A percentile compares a stretch with the other conserved stretches of the same genome.
phyloP scores from a whole-genome alignment of 176 grass and related monocot genomes.

The Oryza meyeriana region DNA sequence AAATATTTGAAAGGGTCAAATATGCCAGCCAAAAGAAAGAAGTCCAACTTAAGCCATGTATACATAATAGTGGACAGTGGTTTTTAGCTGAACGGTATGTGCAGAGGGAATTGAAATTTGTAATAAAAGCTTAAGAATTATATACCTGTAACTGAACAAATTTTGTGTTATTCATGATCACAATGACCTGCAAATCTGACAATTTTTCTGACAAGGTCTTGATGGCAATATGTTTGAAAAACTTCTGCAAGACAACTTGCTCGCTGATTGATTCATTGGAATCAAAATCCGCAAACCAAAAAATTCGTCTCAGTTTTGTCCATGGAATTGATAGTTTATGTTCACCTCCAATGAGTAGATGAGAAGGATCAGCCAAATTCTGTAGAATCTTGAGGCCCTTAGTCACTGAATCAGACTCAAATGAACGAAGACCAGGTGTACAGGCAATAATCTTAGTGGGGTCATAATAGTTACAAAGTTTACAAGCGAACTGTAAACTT shows the following conservation, averaged over 20 bases:
- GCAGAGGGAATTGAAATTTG: neutral
- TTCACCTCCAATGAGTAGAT: conserved; percentile 44
- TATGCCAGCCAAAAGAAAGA: neutral
- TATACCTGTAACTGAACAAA: conserved; percentile 71
- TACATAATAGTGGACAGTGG: neutral
- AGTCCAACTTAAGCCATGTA: neutral
- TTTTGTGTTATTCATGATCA: conserved; percentile 83
- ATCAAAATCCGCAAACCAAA: conserved; percentile 73
- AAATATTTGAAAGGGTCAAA: neutral
- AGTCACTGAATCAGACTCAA: conserved; percentile 32
- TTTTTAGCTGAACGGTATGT: neutral
- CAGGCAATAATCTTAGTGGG: conserved; percentile 65
- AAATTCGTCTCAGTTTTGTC: conserved; percentile 49
- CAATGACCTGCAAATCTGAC: conserved; percentile 51
- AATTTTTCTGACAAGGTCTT: conserved; percentile 58
- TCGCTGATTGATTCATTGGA: conserved; percentile 26
- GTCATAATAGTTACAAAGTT: conserved; percentile 55
- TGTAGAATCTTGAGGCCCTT: conserved; percentile 56
- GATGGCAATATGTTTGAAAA: conserved; percentile 63
- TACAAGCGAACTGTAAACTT: conserved; percentile 52
- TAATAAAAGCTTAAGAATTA: neutral
- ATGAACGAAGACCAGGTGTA: conserved; percentile 35
- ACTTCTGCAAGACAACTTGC: conserved; percentile 48
- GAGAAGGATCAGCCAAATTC: conserved; percentile 46
- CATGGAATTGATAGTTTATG: conserved; percentile 48